Base-by-base conservation (phyloP, 2,329 filamentous ascomycete genomes). In the Nigrospora osmanthi region DNA sequence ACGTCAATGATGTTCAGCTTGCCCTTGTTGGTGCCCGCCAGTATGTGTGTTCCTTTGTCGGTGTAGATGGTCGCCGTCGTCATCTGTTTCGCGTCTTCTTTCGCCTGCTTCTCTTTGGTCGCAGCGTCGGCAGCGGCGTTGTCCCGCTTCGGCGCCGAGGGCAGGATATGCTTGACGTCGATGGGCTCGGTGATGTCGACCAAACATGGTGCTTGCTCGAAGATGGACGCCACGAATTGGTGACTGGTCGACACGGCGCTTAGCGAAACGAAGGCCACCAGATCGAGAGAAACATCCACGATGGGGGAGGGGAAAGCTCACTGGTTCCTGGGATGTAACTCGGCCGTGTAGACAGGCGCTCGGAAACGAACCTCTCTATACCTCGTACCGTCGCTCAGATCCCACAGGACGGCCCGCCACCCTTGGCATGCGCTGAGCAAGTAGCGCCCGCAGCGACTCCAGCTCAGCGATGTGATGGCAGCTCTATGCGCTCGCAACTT, bases 391-490 rank as follows among this genome's bases (percentile, higher is more conserved):
- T 80, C 72, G 44, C 77, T 77, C 47, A 98, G 72, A 65, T 98
- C 93, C 93, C 93, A 98, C 1, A 98, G 75, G 42, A 95, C 89
- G 51, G 87, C 90, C 66, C 94, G 95, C 87, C 91, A 97, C 58
- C 95, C 93, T 63, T 96, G 89, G 38, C 89, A 95, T 11, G 89
- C 87, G 47, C 89, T 95, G 46, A 98, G 78, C 43, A 98, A 74
- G 65, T 95, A 97, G 53, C 88, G 80, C 23, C 93, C 91, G 67
- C 89, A 88, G 56, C 85, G 78, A 43, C 91, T 96, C 93, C 93
- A 98, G 70, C 90, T 95, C 48, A 98, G 67, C 42, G 88, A 95
- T 55, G 95, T 91, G 46, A 98, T 90, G 61, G 93, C 91, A 60
- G 88, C 84, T 42, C 87, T 95, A 67, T 98, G 93, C 12, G 91